Evolutionary conservation across 805 yeast genomes (phyloP), one percentile per base, ranked within the genome.

Genomic region (Teunomyces cretensis): DNA sequence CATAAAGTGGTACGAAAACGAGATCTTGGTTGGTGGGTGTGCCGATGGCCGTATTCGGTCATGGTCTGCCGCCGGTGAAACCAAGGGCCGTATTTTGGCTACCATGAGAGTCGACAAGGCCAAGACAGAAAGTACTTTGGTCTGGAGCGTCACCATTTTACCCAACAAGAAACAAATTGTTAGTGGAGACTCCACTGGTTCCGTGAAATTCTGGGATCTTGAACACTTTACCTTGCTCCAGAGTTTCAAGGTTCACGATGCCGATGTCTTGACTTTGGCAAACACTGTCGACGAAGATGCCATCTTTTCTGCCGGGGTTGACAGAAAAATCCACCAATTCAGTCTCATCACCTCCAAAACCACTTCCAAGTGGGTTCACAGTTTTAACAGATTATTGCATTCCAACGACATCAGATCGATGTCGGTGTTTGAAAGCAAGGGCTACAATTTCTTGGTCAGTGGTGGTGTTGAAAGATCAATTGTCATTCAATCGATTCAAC

Each of bases 171-270:
- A 80, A 44, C 96, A 89, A 62, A 77, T 94, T 47, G 95, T 88
- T n/a, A 82, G 90, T 48, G 99, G 98, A 44, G 99, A 94, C 68
- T 90, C 97, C 5, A 92, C 97, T 1, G 99, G 99, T 1, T 76
- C 87, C 7, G 80, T 94, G 42, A 92, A 92, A 65, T 78, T 94
- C 52, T 94, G 99, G 99, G 96, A 92, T 57, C 73, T 85, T 50
- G 76, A 79, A 39, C 84, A 80, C 53, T 83, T 82, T 53, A 83
- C 96, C 1, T 70, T 94, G 47, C 72, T 81, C 42, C 98, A 92
- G 64, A 81, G 86, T 17, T 90, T 89, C 64, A 78, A 81, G 52
- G 81, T 81, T 9, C 98, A 94, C 60, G 95, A 86, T 40, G 97
- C 96, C 1, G 99, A 94, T 75, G 88, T 91, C 3, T 71, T 94